Evolutionary conservation across 2,329 filamentous ascomycete genomes (phyloP).

Genomic region (Monosporascus sp.): DNA sequence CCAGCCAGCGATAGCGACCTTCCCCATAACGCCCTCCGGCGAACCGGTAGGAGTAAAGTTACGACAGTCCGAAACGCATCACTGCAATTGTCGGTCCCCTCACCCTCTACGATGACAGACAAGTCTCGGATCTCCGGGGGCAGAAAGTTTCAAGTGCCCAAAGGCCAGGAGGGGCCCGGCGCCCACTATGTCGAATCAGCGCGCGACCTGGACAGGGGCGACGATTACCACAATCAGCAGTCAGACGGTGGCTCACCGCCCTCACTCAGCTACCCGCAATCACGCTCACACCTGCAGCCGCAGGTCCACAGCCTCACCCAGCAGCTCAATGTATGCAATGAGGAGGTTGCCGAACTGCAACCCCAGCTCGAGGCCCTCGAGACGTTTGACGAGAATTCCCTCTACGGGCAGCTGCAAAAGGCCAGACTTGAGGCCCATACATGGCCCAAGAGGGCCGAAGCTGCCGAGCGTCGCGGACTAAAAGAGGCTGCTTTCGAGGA

Average conservation of each 20-base stretch:
- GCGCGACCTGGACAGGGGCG: constrained; percentile 1
- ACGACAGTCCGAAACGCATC: not conserved
- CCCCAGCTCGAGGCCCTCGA: constrained; percentile 41
- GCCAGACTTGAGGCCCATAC: constrained; percentile 36
- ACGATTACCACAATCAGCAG: too few relatives aligned
- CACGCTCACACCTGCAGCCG: constrained; percentile 35
- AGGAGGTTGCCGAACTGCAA: constrained; percentile 41
- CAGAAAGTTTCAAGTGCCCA: too few relatives aligned
- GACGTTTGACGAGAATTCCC: constrained; percentile 37
- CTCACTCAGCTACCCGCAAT: constrained; percentile 17
- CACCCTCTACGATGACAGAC: not conserved
- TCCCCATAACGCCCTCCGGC: not conserved
- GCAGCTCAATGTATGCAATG: constrained; percentile 39
- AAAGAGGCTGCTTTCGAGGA: constrained; percentile 3
- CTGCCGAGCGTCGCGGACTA: constrained; percentile 40
- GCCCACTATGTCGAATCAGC: not conserved
- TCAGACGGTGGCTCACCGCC: not conserved
- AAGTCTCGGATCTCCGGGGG: too few relatives aligned
- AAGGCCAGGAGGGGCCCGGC: too few relatives aligned
- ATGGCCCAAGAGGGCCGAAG: constrained; percentile 53
- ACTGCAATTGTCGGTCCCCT: not conserved
- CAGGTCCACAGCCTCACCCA: constrained; percentile 46
- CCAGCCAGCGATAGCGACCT: not conserved
- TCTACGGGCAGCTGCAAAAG: constrained; percentile 44
- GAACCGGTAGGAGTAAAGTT: not conserved